Evolutionary conservation across 2,329 filamentous ascomycete species (phyloP), one percentile per base, ranked within the genome.

Genomic region (Laburnicola sp.): DNA sequence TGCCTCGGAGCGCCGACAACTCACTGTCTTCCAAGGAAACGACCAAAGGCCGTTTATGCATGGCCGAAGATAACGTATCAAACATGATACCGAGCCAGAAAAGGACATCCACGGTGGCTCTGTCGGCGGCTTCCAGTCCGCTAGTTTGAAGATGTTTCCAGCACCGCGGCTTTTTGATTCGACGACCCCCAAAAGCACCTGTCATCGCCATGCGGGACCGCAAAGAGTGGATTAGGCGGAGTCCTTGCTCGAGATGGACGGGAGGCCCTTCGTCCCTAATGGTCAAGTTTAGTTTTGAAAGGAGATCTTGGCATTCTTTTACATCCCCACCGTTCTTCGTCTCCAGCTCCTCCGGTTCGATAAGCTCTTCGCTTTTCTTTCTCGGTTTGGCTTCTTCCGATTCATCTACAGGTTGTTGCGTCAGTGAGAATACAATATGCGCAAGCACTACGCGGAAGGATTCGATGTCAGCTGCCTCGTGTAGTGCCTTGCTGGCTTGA

Each of bases 61-160:
- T 79, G 1, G 79, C 78, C 0, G 80, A 75, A 0, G 77, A 80
- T 9, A 82, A 66, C 0, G 80, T 82, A 57, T 83, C 80, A 40
- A 81, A 79, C 80, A 83, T 83, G 39, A 82, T 69, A 0, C 77
- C 77, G 23, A 83, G 68, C 81, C 81, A 85, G 59, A 80, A 84
- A 2, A 84, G 60, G 8, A 84, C 66, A 9, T 79, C 75, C 25
- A 84, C 72, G 0, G 82, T 83, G 8, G 75, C 69, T 16, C 69
- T 67, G 63, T 78, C 69, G 16, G 73, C 68, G 26, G 60, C 50
- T 37, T 64, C 68, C 9, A 74, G 57, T 4, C 54, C 52, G 27
- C 62, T 59, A 4, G 51, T 42, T 4, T 56, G 55, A n/a, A 51
- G 42, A 5, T 52, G 53, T 28, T 58, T 64, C 32, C 44, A 51